A percentile compares a stretch with the other conserved stretches of the same genome.
These are phyloP conservation scores for Coemansia sp. DNA, from an alignment of 192 early-diverging fungal genomes.

Conservation along the genomic window DNA sequence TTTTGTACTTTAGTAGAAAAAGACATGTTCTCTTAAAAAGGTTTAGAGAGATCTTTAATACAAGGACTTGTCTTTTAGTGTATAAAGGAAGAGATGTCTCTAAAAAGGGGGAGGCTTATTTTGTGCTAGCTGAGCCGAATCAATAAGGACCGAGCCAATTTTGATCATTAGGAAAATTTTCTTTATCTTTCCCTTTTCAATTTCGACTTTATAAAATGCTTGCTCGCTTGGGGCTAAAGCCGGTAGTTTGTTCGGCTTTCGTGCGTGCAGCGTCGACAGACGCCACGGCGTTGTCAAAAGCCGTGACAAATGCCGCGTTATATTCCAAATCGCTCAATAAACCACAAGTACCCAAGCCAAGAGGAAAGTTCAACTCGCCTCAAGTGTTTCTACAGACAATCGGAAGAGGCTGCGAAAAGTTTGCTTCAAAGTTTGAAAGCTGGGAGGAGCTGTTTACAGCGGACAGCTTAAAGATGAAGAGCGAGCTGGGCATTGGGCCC, in stretches of 20 bases:
- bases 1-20: not conserved
- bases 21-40: no score
- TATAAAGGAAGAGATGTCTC: no score
- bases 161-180: no score
- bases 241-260: slow-evolving; percentile 3
- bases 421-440: slow-evolving; percentile 41
- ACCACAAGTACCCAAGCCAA: slow-evolving; percentile 19
- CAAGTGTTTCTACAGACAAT: slow-evolving; percentile 46
- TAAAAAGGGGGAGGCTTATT: no score
- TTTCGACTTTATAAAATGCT: slow-evolving; percentile 10
- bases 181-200: no score
- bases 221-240: slow-evolving; percentile 9
- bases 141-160: no score
- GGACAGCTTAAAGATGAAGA: slow-evolving; percentile 55
- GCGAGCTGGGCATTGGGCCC: slow-evolving; percentile 55
- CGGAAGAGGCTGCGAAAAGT: slow-evolving; percentile 55
- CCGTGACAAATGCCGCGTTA: not conserved
- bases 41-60: no score
- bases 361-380: slow-evolving; percentile 31
- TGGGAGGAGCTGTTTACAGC: slow-evolving; percentile 67
- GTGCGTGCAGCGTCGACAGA: slow-evolving; percentile 26
- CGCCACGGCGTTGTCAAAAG: not conserved
- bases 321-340: slow-evolving; percentile 1
- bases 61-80: no score
- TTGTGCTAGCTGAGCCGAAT: no score